Evolutionary conservation across 306 rosid genomes (phyloP), one percentile per base, ranked within the genome.

Genomic region (Dalbergia cultrata): DNA sequence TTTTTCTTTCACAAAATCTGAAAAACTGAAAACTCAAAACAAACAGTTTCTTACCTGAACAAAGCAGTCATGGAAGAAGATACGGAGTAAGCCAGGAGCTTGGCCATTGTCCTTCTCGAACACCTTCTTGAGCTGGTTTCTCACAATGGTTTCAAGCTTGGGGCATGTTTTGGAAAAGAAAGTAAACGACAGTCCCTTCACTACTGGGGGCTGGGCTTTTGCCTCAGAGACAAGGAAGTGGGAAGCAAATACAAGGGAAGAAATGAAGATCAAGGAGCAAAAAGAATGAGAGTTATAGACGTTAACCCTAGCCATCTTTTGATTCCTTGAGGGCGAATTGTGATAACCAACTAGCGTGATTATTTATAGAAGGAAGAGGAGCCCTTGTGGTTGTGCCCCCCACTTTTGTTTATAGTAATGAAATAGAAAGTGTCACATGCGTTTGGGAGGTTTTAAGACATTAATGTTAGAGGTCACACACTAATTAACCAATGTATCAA

Each of bases 51-150:
- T 26, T 50, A 86, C 95, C 85, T 89, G 93, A 74, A 91, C 96
- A 61, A 91, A 91, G 87, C 96, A 91, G 72, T 91, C 96, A 9
- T 91, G 96, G 78, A 91, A 91, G 78, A 87, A 87, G 61, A 91
- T 85, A 5, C 90, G 90, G 10, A 89, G 88, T 75, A 91, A 74
- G 79, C 79, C 92, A 9, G 92, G 90, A 10, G 93, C 90, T 80
- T 89, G 93, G 22, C 87, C 89, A 22, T 78, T 79, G 72, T 89
- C 91, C 0, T 75, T 7, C 31, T 86, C 58, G 65, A 91, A 86
- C 5, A 87, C 83, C 5, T 75, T 75, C 87, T 73, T 82, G 62
- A 87, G 93, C n/a, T 89, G 89, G 6, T 81, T 69, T 43, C 86
- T 79, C 5, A 91, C 77, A 8, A 88, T 86, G 82, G 61, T 10